phyloP scores from a whole-genome alignment of 495 filamentous ascomycete species.

The Penicillium longicatenatum region DNA sequence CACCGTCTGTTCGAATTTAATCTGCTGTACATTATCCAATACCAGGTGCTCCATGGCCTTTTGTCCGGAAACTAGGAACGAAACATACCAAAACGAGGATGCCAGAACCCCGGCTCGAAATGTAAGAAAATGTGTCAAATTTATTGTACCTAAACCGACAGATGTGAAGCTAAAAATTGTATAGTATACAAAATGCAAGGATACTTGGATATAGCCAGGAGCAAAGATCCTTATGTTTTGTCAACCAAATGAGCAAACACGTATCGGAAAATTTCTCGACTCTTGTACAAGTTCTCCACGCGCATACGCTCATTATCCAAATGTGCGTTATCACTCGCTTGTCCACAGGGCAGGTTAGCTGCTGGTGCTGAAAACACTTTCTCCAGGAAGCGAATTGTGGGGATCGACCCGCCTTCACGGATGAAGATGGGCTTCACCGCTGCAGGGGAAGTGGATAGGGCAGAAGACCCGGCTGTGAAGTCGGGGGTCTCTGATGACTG shows the following conservation, averaged over 20 bases:
- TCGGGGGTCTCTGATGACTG: neutral
- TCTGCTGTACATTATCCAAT: too few species aligned
- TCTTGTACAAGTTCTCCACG: slow-evolving; percentile 85
- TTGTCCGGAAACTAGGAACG: too few species aligned
- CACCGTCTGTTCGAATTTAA: too few species aligned
- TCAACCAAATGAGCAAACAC: slow-evolving; percentile 75
- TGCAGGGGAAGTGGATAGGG: neutral
- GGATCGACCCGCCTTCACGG: slow-evolving; percentile 92
- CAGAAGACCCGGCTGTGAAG: neutral
- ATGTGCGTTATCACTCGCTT: slow-evolving; percentile 93
- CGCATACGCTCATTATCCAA: slow-evolving; percentile 91
- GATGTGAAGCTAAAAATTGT: neutral
- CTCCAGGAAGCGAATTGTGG: slow-evolving; percentile 89
- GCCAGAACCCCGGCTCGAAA: neutral
- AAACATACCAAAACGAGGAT: too few species aligned
- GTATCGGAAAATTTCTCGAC: slow-evolving; percentile 83
- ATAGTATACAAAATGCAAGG: slow-evolving; percentile 15
- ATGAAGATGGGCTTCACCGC: slow-evolving; percentile 71
- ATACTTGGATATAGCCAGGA: neutral
- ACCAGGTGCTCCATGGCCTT: too few species aligned
- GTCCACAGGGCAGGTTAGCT: slow-evolving; percentile 91
- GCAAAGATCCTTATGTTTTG: slow-evolving; percentile 28
- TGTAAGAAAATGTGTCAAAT: neutral
- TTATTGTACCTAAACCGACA: neutral
- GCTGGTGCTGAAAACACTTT: slow-evolving; percentile 93